Evolutionary conservation across 352 stramenopile genomes (phyloP), one percentile per base, ranked within the genome.

Genomic region (Phytophthora colocasiae): DNA sequence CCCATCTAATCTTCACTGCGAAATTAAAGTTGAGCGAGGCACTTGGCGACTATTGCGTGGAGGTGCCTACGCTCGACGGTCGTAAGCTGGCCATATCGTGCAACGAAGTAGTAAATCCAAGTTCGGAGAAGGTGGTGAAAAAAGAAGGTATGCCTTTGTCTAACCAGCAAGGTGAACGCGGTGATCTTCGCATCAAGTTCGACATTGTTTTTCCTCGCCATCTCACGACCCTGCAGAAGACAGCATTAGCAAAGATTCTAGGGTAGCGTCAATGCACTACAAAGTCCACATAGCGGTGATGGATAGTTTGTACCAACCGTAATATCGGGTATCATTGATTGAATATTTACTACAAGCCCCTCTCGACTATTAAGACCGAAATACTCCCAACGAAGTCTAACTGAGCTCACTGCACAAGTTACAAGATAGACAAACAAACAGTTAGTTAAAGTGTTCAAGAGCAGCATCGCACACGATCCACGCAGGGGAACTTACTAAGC

Each of bases 121-220:
- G 85, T 57, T 84, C 97, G 45, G 92, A 98, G 19, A 93, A 98
- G 68, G 55, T 96, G 48, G 82, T 99, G 43, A 87, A 88, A 58
- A 89, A 96, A 34, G 97, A 99, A 75, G 97, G 97, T 56, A 99
- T 99, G 97, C 96, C 97, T 10, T 71, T 98, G 29, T 89, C 63
- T 44, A 88, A 51, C 36, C 71, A 77, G 19, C 66, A 63, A 50
- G 73, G 58, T 14, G 69, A 77, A 27, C 96, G 90, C 59, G 97
- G 97, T 34, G 93, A 99, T 74, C 77, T 99, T 15, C 92, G 95
- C 62, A 87, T 99, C 57, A 98, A 89, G 44, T 99, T 99, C 73
- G 85, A 98, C 68, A 97, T 99, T 17, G 77, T 89, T 58, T 99
- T 99, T 69, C 97, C 97, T 34, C 96, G 96, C 66, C 81, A 97